These are phyloP conservation scores for Medakamo hakoo DNA, from an alignment of 139 green algal genomes.

Conservation along the genomic window DNA sequence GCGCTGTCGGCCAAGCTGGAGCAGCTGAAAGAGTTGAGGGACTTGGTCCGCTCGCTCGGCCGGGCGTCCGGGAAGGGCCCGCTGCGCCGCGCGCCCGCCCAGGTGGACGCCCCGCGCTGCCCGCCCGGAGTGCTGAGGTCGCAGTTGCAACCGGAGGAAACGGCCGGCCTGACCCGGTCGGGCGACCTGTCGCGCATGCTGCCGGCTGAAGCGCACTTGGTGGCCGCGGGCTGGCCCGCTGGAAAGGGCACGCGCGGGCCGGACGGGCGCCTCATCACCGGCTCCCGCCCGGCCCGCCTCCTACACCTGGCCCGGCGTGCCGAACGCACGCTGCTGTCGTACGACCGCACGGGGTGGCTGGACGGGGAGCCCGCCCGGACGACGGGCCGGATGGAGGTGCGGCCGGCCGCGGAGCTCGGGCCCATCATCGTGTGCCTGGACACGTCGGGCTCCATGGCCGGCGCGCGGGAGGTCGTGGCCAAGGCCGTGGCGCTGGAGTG, in stretches of 20 bases:
- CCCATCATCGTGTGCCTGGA: slow-evolving; percentile 90
- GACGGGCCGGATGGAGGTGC: slow-evolving; percentile 56
- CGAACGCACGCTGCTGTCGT: slow-evolving; percentile 72
- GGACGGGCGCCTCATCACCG: neutral
- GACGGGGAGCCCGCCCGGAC: slow-evolving; percentile 52
- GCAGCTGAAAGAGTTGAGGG: slow-evolving; percentile 56
- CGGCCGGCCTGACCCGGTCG: slow-evolving; percentile 39
- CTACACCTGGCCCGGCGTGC: slow-evolving; percentile 64
- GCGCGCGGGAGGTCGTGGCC: slow-evolving; percentile 64
- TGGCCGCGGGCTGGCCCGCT: slow-evolving; percentile 58
- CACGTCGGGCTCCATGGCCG: slow-evolving; percentile 51
- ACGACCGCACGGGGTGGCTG: slow-evolving; percentile 74
- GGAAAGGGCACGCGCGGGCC: neutral
- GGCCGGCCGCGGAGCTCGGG: slow-evolving; percentile 70
- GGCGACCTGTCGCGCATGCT: slow-evolving; percentile 75
- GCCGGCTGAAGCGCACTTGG: slow-evolving; percentile 60
- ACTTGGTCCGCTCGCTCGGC: slow-evolving; percentile 63
- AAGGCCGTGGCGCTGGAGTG: slow-evolving; percentile 84
- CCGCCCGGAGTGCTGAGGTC: slow-evolving; percentile 62
- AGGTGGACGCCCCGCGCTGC: slow-evolving; percentile 31
- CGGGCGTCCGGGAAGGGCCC: slow-evolving; percentile 57
- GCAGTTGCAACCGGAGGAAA: slow-evolving; percentile 66
- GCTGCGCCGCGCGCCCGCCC: slow-evolving; percentile 47
- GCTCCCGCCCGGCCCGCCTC: slow-evolving; percentile 31
- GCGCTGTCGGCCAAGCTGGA: slow-evolving; percentile 56